Evolutionary conservation across 768 basidiomycete species (phyloP), one percentile per base, ranked within the genome.

Genomic region (Brasilioporus rufonigricans): DNA sequence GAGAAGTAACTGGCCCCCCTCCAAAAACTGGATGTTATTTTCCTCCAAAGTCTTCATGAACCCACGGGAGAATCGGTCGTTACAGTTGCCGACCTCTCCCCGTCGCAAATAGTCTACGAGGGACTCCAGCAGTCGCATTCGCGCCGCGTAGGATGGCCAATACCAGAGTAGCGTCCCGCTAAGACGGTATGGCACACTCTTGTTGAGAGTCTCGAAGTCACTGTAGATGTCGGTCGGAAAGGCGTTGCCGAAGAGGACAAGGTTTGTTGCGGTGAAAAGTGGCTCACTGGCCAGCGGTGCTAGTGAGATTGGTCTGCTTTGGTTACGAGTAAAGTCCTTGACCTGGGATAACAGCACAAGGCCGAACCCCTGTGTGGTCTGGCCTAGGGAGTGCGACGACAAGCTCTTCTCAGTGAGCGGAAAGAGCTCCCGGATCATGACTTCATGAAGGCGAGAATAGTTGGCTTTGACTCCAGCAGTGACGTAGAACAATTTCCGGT

Each of bases 401-500:
- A 67, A 48, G 6, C 23, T 11, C 38, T 21, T 65, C 44, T 64
- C 66, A 16, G 66, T 31, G 2, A 67, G 52, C 1, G 67, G 66
- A 14, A 52, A 66, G 23, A 68, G 58, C 6, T 53, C 43, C 31
- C 26, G 55, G n/a, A n/a, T n/a, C n/a, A n/a, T n/a, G n/a, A n/a
- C n/a, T n/a, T n/a, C n/a, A n/a, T n/a, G n/a, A n/a, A n/a, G n/a
- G n/a, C n/a, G n/a, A n/a, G n/a, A n/a, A n/a, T n/a, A n/a, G n/a
- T n/a, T n/a, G n/a, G n/a, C n/a, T 21, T 14, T 50, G 50, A 63
- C 36, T 0, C 61, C 61, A 4, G 57, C 33, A 16, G 66, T 33
- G 29, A 56, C 50, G 1, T 52, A 32, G 23, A 60, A 56, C 49
- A 63, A 44, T 10, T 56, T 52, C 3, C 10, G n/a, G 1, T 59